These are phyloP conservation scores for Fusarium oligoseptatum DNA, from an alignment of 2,329 filamentous ascomycete genomes.

Conservation along the genomic window DNA sequence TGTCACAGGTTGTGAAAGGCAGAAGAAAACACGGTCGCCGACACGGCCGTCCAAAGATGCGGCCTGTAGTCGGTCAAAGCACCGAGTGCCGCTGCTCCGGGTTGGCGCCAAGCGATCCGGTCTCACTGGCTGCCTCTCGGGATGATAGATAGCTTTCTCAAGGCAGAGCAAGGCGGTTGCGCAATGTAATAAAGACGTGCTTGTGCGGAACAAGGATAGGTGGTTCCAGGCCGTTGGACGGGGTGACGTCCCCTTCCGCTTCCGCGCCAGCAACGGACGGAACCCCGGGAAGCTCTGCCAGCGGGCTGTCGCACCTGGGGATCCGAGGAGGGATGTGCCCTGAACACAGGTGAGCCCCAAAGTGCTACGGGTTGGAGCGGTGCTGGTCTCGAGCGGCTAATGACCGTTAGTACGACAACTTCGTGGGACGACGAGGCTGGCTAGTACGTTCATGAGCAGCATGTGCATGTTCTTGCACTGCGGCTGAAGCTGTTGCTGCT, in stretches of 20 bases:
- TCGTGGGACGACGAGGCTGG: not conserved
- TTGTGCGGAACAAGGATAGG: slow-evolving; percentile 1
- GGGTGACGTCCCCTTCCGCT: slow-evolving; percentile 13
- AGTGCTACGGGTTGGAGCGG: not conserved
- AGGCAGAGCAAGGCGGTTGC: not conserved
- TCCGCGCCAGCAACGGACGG: slow-evolving; percentile 9
- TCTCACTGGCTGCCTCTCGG: not conserved
- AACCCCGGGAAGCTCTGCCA: slow-evolving; percentile 3
- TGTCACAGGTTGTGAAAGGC: not conserved
- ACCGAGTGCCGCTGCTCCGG: not conserved
- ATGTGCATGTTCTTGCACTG: not conserved
- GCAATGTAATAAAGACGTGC: slow-evolving; percentile 5
- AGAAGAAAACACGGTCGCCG: not conserved
- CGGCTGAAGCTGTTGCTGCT: slow-evolving; percentile 10
- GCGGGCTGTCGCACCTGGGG: slow-evolving; percentile 1
- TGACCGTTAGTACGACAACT: slow-evolving; percentile 1
- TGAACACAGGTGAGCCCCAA: not conserved
- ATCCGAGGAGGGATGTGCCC: slow-evolving; percentile 11
- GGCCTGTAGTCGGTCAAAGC: not conserved
- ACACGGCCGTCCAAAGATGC: not conserved
- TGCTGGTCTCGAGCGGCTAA: not conserved
- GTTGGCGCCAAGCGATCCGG: not conserved
- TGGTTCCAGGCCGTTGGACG: slow-evolving; percentile 13
- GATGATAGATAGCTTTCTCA: not conserved
- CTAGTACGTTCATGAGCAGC: not conserved